Base-by-base conservation (phyloP, 805 yeast genomes). In the Torulaspora maleeae region DNA sequence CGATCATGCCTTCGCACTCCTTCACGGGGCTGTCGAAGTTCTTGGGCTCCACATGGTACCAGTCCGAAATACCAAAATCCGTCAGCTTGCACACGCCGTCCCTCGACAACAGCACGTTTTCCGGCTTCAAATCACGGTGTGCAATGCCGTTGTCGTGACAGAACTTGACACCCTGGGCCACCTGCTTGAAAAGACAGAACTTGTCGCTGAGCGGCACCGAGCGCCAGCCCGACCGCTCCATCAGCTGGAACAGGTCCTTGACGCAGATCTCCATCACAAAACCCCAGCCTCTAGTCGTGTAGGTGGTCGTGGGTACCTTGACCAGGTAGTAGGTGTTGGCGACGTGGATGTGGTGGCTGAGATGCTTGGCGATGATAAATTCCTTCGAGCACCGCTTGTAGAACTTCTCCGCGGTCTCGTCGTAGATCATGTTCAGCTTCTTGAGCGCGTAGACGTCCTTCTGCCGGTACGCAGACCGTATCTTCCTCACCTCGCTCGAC, bases 61-160 rank as follows among this genome's bases (percentile, higher is more conserved):
- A 77, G 42, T 77, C 82, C 41, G 86, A 78, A 28, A 84, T 84
- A 48, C 93, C 93, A 62, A 83, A 84, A 68, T 84, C 93, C 27
- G 88, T 81, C 24, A 84, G 62, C 57, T 83, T 83, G 38, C 81
- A 77, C 27, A 81, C 59, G 1, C 90, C 91, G 50, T 73, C 70
- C 9, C 64, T 64, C 44, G 79, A 76, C n/a, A 84, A 54, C 45
- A 84, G 64, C 4, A 83, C 70, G 56, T 84, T 84, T 56, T 84
- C 90, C 0, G 90, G 89, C 62, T 84, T 84, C 56, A 84, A 67
- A 68, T 84, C 93, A 34, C 82, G 70, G 60, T 84, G 91, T 10
- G 77, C 87, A 36, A 83, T 72, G 48, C 83, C 93, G 44, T 71
- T 63, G 27, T 77, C 78, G 58, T 84, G 91, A 49, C 84, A 64